Evolutionary conservation across 495 filamentous ascomycete species (phyloP), one percentile per base, ranked within the genome.

Genomic region (Lophiostoma macrostomum): DNA sequence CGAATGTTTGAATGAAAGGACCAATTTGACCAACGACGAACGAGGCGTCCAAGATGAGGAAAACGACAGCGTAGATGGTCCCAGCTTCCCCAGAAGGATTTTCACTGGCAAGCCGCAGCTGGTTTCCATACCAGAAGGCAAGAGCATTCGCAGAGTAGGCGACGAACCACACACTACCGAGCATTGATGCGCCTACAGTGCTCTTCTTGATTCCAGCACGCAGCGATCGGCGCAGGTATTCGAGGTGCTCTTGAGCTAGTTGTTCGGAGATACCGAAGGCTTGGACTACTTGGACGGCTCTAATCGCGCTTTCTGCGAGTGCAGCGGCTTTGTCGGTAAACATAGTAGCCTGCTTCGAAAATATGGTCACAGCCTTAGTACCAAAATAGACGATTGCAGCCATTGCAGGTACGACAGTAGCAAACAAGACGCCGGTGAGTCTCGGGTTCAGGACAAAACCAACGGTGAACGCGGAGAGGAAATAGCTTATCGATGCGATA

Each of bases 91-190:
- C n/a, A n/a, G n/a, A n/a, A n/a, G n/a, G n/a, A n/a, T n/a, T n/a
- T n/a, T n/a, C n/a, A n/a, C n/a, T n/a, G n/a, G n/a, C n/a, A n/a
- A n/a, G n/a, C n/a, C n/a, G n/a, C n/a, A n/a, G n/a, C n/a, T n/a
- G n/a, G n/a, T n/a, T 20, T 16, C 79, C 78, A 29, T 75, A 57
- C 71, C 73, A 81, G 50, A 81, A 81, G 5, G 77, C 77, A 12
- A 81, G 60, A 0, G 72, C 67, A 50, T 77, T 79, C 23, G 75
- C 73, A 5, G 69, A 52, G 53, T 77, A 80, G 41, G 70, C 68
- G 4, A 69, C 54, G 34, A 73, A 74, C 51, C 64, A 79, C 6
- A 75, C 47, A 4, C 63, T 40, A 2, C 70, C 76, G 10, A 69
- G 54, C 63, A 69, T 65, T 16, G 67, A 22, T 7, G 67, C 72